Base-by-base conservation (phyloP, 2,329 filamentous ascomycete species). In the Nothophoma quercina region DNA sequence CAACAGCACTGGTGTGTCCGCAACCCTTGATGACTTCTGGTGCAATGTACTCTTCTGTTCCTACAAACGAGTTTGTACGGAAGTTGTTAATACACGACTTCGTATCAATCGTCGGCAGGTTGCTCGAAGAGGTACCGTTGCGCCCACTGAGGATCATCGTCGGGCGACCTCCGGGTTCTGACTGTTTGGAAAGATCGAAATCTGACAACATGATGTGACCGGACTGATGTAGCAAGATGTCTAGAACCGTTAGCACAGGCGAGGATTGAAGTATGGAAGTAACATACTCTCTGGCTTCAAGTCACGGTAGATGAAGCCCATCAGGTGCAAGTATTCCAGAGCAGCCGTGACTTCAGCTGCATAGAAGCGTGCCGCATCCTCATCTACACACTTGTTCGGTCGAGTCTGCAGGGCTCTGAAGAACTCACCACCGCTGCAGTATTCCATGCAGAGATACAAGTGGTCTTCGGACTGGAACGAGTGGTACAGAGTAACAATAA, bases 191-290 rank as follows among this genome's bases (percentile, higher is more conserved):
- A 57, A 99, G 79, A 76, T 99, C 95, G 76, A 99, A 99, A 78
- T 99, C 95, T 56, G 95, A 98, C 73, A 99, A 84, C 95, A 99
- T 99, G 67, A 99, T 99, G 76, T 99, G 95, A 13, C 95, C 95
- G n/a, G 95, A 98, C 75, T 99, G 95, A 74, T 99, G 95, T 18
- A 99, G 86, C 12, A 99, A 83, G 62, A 99, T 99, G 68, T 99
- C 93, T 97, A 63, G 6, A 29, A 5, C 19, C 19, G 63, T 82
- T 68, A 83, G 79, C 47, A 64, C 15, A 16, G 18, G 4, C 12
- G 10, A n/a, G 10, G 28, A 26, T 15, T 3, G 13, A 26, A 25
- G 38, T 32, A 32, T 29, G 29, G 22, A 8, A 38, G 51, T 21
- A 55, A 83, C 90, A 66, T 82, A 96, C 93, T 90, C 79, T 99